Percentiles rank a stretch among this genome's conserved stretches.
These are phyloP conservation scores for Mycena galericulata DNA, from an alignment of 768 basidiomycete species.

Conservation along the genomic window DNA sequence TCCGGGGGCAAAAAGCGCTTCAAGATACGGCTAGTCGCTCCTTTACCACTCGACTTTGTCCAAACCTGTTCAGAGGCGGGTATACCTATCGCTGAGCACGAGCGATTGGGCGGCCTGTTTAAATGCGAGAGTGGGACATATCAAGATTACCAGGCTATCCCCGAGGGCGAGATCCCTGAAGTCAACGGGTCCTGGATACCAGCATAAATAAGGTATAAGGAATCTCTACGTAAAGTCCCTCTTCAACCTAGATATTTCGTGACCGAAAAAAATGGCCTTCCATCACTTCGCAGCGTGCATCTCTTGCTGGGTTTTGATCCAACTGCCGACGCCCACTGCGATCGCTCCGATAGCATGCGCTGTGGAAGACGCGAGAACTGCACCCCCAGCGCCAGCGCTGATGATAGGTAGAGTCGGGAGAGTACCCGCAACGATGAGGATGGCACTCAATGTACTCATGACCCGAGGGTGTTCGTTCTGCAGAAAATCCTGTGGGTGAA, in stretches of 20 bases:
- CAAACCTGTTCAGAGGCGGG: conserved; percentile 59
- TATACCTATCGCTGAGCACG: conserved; percentile 53
- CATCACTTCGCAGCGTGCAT: conserved; percentile 32
- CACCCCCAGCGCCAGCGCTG: conserved; percentile 76
- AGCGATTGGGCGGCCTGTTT: conserved; percentile 59
- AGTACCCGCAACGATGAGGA: conserved; percentile 83
- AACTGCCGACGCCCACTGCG: conserved; percentile 77
- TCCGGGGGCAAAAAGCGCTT: conserved; percentile 60
- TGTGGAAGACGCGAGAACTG: conserved; percentile 77
- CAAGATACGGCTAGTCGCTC: conserved; percentile 65
- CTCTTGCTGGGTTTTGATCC: conserved; percentile 63
- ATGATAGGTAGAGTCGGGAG: conserved; percentile 80
- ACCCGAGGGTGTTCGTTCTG: conserved; percentile 80
- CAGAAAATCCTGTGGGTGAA: conserved; percentile 61
- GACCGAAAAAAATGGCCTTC: neutral
- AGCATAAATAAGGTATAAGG: conserved; percentile 17
- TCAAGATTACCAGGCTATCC: conserved; percentile 55
- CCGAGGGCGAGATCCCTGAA: conserved; percentile 48
- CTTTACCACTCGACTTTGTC: conserved; percentile 68
- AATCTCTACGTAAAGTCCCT: conserved; percentile 4
- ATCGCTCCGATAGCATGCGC: conserved; percentile 85
- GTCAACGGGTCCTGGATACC: conserved; percentile 51
- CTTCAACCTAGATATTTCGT: conserved; percentile 1
- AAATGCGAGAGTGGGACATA: conserved; percentile 15
- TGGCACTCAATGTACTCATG: conserved; percentile 80